A percentile compares a stretch with the other conserved stretches of the same genome.
Conservation (phyloP, 208 protist genomes). For the Leishmania major region DNA sequence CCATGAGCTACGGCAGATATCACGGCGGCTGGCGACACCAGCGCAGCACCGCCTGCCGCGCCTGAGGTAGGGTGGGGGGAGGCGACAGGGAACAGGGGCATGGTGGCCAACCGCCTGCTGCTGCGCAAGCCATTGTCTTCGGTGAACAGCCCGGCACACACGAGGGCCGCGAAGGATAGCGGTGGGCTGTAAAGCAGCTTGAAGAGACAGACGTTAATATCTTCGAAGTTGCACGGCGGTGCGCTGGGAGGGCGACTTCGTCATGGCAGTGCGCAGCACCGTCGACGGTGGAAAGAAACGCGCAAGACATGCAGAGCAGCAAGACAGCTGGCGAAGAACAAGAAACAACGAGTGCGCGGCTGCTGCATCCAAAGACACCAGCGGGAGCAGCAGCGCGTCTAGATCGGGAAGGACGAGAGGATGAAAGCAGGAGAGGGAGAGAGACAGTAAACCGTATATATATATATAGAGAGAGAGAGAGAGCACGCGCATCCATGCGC, state of each 20-base stretch:
- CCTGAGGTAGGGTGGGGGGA: background rate
- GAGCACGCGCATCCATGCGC: background rate
- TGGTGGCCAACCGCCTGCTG: background rate
- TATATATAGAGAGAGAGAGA: background rate
- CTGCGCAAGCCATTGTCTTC: conserved; percentile 9
- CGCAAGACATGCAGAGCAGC: background rate
- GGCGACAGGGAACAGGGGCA: background rate
- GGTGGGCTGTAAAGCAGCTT: conserved; percentile 21
- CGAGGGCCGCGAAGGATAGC: conserved; percentile 16
- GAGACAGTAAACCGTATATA: background rate
- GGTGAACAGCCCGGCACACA: conserved; percentile 6
- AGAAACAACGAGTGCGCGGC: background rate
- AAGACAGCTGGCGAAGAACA: background rate
- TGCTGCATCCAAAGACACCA: background rate
- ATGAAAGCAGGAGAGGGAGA: background rate
- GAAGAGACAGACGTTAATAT: conserved; percentile 13
- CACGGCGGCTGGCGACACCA: background rate
- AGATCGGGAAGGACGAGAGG: background rate
- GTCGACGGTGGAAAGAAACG: background rate
- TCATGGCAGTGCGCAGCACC: background rate
- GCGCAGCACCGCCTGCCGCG: background rate
- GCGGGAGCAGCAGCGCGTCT: background rate
- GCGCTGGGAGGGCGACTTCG: background rate
- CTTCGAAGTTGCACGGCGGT: background rate
- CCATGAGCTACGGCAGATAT: background rate